A percentile compares a stretch with the other conserved stretches of the same genome.
Conservation (phyloP, 2,329 filamentous ascomycete species). For the Aplosporella prunicola region DNA sequence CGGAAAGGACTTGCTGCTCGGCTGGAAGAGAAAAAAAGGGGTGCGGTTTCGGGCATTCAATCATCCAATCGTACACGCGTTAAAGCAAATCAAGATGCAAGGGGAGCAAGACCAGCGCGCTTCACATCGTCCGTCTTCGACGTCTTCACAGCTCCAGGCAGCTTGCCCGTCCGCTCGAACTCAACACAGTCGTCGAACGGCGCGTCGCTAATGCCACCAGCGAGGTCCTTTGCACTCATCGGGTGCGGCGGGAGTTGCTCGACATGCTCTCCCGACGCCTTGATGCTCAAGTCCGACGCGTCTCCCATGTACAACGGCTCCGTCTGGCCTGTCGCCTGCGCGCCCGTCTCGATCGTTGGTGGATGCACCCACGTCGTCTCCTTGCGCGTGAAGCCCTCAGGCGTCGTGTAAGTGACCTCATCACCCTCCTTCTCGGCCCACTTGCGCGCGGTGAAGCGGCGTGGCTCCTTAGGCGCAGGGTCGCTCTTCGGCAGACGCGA, state of each 20-base stretch:
- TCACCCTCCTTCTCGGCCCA: slow-evolving; percentile 33
- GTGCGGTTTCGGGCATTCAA: too few species aligned
- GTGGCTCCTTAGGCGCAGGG: slow-evolving; percentile 8
- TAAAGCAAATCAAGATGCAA: too few species aligned
- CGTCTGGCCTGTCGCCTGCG: slow-evolving; percentile 24
- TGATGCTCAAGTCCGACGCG: neutral
- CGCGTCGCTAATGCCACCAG: neutral
- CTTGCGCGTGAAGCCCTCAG: slow-evolving; percentile 33
- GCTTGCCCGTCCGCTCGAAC: neutral
- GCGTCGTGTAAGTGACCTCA: slow-evolving; percentile 27
- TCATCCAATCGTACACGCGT: too few species aligned
- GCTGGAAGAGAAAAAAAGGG: too few species aligned
- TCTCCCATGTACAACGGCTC: slow-evolving; percentile 3
- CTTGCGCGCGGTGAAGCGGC: slow-evolving; percentile 25
- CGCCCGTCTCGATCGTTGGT: slow-evolving; percentile 30
- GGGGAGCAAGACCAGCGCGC: too few species aligned
- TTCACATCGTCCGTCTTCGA: neutral
- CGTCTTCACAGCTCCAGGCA: too few species aligned
- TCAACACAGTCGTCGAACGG: slow-evolving; percentile 2
- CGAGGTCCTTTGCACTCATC: neutral
- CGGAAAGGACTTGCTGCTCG: too few species aligned
- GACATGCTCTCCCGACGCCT: neutral
- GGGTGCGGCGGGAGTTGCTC: too few species aligned
- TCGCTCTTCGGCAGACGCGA: neutral
- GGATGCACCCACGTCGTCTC: slow-evolving; percentile 39